Base-by-base conservation (phyloP, 352 stramenopile genomes). In the Pythium utonaiense region DNA sequence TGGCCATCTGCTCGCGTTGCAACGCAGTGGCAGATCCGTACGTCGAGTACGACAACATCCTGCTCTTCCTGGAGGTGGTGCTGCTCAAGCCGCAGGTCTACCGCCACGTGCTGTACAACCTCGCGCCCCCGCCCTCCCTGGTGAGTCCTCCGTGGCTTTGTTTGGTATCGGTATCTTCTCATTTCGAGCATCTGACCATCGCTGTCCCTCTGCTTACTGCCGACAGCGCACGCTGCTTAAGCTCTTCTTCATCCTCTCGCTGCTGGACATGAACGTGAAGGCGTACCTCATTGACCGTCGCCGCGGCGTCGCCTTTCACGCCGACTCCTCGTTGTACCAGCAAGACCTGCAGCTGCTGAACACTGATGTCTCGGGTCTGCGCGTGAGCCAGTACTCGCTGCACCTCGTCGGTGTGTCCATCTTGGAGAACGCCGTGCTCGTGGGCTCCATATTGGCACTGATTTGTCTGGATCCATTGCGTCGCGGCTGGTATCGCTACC, bases 221-320 rank as follows among this genome's bases (percentile, higher is more conserved):
- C 3, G 19, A 12, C 38, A 80, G 73, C 64, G 73, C 13, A 82
- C 80, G 48, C 69, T 86, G n/a, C 58, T 89, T 42, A 89, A 89
- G 71, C 75, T 91, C 21, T 89, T 90, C 42, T 59, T 81, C 56
- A 83, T 90, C 60, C 66, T 93, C 22, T 79, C 88, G 30, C 88
- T 93, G 80, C 71, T 93, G 30, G 83, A 93, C 67, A 88, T 89
- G 80, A 93, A 93, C 59, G 76, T 88, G 59, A 93, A 93, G 69
- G 83, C 83, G 21, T 91, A 91, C 60, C 71, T 93, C 30, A 73
- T 91, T 34, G 83, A 93, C 67, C 69, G 78, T 24, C 65, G 77
- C 27, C 71, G 75, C 10, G 83, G 83, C 17, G 78, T 93, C 21
- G 70, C 67, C 27, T 86, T 88, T 58, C 67, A 63, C 19, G 71